Conservation (phyloP, 2,329 filamentous ascomycete species). For the Dactylellina drechsleri region DNA sequence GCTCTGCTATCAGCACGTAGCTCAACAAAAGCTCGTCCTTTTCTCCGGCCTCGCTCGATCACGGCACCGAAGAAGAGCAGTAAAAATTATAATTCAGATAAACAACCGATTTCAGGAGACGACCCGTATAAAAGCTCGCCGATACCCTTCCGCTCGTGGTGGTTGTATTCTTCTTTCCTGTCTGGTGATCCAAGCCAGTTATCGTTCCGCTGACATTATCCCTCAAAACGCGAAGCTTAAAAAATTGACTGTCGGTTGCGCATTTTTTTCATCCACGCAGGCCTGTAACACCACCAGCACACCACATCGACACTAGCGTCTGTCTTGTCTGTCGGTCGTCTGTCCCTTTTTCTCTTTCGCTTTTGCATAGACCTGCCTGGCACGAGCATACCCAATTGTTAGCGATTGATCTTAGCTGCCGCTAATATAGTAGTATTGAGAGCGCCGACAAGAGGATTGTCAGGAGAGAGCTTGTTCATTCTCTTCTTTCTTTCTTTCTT, state of each 20-base stretch:
- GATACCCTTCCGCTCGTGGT: too few relatives aligned
- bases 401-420: constrained; percentile 32
- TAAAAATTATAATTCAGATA: too few relatives aligned
- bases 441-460: background rate
- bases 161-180: constrained; percentile 11
- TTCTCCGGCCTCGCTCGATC: constrained; percentile 43
- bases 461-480: constrained; percentile 22
- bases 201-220: background rate
- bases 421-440: background rate
- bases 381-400: constrained; percentile 15
- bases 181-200: background rate
- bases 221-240: constrained; percentile 6
- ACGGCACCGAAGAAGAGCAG: constrained; percentile 26
- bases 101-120: too few relatives aligned
- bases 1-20: constrained; percentile 23
- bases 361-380: constrained; percentile 32
- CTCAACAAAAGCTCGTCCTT: constrained; percentile 42
- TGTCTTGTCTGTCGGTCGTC: background rate
- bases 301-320: constrained; percentile 32
- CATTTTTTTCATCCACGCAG: constrained; percentile 12
- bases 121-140: background rate
- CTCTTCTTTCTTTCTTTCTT: constrained; percentile 39
- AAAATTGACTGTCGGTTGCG: constrained; percentile 15
- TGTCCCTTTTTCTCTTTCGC: background rate
- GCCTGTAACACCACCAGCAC: constrained; percentile 52